phyloP scores from a whole-genome alignment of 257 asterid genomes.

The Linderniella brevidens region DNA sequence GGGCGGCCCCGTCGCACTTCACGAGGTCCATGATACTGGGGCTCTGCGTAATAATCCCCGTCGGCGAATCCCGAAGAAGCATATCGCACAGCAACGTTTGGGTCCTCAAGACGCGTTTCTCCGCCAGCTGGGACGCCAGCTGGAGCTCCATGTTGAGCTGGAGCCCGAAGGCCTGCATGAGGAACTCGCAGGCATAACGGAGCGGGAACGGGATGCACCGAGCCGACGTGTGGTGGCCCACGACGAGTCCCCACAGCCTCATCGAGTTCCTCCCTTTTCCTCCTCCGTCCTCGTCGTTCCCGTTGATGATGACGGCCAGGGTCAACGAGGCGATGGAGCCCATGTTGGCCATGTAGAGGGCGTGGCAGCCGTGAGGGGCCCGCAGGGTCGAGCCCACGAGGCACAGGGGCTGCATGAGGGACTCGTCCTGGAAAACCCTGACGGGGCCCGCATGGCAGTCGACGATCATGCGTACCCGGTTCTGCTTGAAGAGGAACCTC shows the following conservation, averaged over 20 bases:
- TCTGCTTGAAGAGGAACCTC: conserved; percentile 40
- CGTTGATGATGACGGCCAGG: conserved; percentile 36
- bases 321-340: conserved; percentile 39
- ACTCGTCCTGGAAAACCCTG: conserved; percentile 26
- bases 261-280: conserved; percentile 22
- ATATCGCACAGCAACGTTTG: conserved; percentile 47
- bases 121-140: conserved; percentile 31
- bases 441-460: conserved; percentile 33
- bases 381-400: conserved; percentile 42
- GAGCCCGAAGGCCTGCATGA: conserved; percentile 50
- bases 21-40: conserved; percentile 46
- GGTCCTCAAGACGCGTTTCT: conserved; percentile 29
- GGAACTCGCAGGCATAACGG: conserved; percentile 44
- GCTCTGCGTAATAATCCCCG: conserved; percentile 36
- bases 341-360: conserved; percentile 45
- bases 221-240: conserved; percentile 41
- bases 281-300: conserved; percentile 16
- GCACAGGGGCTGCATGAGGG: conserved; percentile 32
- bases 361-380: conserved; percentile 47
- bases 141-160: conserved; percentile 46
- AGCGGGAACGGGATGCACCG: conserved; percentile 40
- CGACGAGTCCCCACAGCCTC: conserved; percentile 54
- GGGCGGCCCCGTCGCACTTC: conserved; percentile 49
- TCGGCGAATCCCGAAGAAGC: conserved; percentile 42
- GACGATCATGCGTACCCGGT: conserved; percentile 36